Evolutionary conservation across 192 early-diverging fungal species (phyloP).

Genomic region (Diversispora eburnea): DNA sequence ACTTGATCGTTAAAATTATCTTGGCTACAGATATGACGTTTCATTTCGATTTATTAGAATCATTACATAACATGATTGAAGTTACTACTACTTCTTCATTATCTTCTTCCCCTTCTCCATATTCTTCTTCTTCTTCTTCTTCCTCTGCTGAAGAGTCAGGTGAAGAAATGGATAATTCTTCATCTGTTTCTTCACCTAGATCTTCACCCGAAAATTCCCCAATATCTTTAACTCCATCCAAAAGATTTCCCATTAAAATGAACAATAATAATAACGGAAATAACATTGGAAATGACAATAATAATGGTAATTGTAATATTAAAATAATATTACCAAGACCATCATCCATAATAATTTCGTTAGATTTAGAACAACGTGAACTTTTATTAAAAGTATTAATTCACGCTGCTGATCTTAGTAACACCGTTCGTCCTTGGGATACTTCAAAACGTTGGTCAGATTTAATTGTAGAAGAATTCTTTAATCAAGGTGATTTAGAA

Average conservation of each 20-base stretch:
- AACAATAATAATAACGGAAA: background rate
- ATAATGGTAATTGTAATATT: background rate
- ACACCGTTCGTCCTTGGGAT: constrained; percentile 76
- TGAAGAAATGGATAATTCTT: constrained; percentile 3
- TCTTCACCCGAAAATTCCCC: constrained; percentile 31
- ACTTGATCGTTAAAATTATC: constrained; percentile 66
- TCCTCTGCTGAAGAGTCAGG: constrained; percentile 19
- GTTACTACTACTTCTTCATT: constrained; percentile 15
- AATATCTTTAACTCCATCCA: constrained; percentile 24
- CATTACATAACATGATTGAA: constrained; percentile 45
- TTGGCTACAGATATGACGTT: constrained; percentile 89
- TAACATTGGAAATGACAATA: constrained; percentile 15
- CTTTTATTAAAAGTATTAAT: constrained; percentile 65
- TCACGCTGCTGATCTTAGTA: constrained; percentile 89
- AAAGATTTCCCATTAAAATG: constrained; percentile 29
- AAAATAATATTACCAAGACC: background rate
- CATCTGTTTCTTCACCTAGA: constrained; percentile 23
- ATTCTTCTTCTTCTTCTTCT: constrained; percentile 24
- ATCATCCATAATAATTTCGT: constrained; percentile 8
- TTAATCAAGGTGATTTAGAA: constrained; percentile 83
- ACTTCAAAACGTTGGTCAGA: constrained; percentile 90
- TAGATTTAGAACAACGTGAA: constrained; percentile 55
- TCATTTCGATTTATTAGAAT: constrained; percentile 71
- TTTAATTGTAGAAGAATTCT: constrained; percentile 82
- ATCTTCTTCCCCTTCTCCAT: no score